Base-by-base conservation (phyloP, 2,329 filamentous ascomycete genomes). In the Magnaporthales sp. region DNA sequence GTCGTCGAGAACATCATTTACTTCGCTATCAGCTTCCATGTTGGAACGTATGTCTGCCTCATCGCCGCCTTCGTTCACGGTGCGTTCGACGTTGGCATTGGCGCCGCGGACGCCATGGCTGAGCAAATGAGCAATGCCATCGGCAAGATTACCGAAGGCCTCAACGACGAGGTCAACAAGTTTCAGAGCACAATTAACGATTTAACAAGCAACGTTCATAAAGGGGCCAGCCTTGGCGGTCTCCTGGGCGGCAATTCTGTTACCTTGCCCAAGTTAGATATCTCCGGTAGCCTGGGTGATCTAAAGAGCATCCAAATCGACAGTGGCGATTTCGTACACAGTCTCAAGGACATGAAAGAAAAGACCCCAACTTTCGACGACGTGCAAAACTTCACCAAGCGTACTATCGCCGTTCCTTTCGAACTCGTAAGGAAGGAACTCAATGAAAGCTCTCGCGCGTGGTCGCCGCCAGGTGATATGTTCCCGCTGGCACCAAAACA, bases 21-120 rank as follows among this genome's bases (percentile, higher is more conserved):
- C 70, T 99, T 97, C 78, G 86, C 93, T 75, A 93, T 99, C 80
- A 92, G 96, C 76, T 89, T 97, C 79, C 85, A 97, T 78, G 93
- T 92, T 61, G 90, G 89, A 64, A 97, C 93, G 19, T 97, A 97
- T 74, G 84, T 92, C 70, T 99, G 95, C 74, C 84, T 99, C 65
- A 91, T 96, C 74, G 91, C 91, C 31, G 86, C 96, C 69, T 88
- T 92, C 63, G 84, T 97, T 67, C 86, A 90, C 70, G 92, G 92
- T 69, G 91, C 88, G 72, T 81, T 97, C 65, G 87, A 92, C 65
- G 88, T 89, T 62, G 91, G 83, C 6, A 78, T 76, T 19, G 71
- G 74, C n/a, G 77, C 75, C 2, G 74, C 81, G 15, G 73, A 78
- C 62, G 76, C 74, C 51, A 76, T 75, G 26, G 79, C 82, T 13